These are phyloP conservation scores for Microdochium bolleyi DNA, from an alignment of 2,329 filamentous ascomycete species.

Conservation along the genomic window DNA sequence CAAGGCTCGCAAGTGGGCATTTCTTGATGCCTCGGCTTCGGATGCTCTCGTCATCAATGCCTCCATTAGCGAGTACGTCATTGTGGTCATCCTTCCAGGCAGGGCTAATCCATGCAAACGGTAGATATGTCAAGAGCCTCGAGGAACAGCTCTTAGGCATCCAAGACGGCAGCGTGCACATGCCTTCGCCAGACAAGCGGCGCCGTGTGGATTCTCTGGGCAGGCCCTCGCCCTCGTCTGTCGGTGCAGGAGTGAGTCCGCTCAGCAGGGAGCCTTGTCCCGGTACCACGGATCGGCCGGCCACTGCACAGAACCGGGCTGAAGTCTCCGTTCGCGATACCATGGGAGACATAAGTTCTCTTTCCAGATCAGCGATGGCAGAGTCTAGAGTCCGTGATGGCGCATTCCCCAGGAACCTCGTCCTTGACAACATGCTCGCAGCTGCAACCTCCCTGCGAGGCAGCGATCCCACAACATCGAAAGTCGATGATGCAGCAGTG, in stretches of 20 bases:
- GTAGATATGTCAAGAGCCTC: not conserved
- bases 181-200: not conserved
- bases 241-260: not conserved
- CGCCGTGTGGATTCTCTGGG: not conserved
- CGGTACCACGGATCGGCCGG: not conserved
- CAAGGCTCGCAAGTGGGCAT: constrained; percentile 1
- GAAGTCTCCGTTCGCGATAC: constrained; percentile 12
- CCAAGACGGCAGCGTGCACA: not conserved
- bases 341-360: constrained; percentile 20
- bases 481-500: not conserved
- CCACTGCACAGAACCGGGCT: constrained; percentile 6
- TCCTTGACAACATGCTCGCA: constrained; percentile 4
- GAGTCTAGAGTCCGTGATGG: constrained; percentile 14
- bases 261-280: not conserved
- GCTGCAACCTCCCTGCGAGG: constrained; percentile 5
- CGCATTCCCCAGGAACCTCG: constrained; percentile 12
- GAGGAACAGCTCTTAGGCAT: not conserved
- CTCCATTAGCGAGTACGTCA: constrained; percentile 11
- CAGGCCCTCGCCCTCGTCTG: not conserved
- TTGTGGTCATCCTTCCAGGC: constrained; percentile 10
- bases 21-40: not conserved
- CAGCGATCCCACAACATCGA: constrained; percentile 1
- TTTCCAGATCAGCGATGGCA: constrained; percentile 21
- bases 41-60: not conserved
- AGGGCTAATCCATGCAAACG: not conserved